Evolutionary conservation across 805 yeast genomes (phyloP), one percentile per base, ranked within the genome.

Genomic region (Dipodascopsis tothii): DNA sequence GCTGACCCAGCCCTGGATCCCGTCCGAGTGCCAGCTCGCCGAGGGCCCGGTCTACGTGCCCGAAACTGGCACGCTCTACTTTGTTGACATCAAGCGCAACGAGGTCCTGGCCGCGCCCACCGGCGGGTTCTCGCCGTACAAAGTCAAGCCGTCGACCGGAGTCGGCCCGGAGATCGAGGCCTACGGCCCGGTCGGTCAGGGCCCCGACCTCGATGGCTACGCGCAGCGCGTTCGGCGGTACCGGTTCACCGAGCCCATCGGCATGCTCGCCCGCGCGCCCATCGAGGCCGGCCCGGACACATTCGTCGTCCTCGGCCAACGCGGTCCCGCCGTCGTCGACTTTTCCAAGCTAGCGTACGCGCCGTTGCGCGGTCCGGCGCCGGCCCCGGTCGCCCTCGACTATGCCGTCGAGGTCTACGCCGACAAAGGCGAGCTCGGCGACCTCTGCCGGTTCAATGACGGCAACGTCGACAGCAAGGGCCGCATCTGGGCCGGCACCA

Each of bases 391-490:
- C 7, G 22, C 23, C 5, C 35, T 44, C 32, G 43, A 51, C 21
- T 44, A 44, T 33, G 36, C 33, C 25, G 36, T 19, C 17, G 35
- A 38, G 14, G 59, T 51, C 5, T 41, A 44, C 34, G 53, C 48
- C 11, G 43, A 33, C 6, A 49, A 64, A n/a, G 60, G 59, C 2
- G 54, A 62, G 17, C 51, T 62, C 46, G 59, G 58, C 25, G 61
- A 62, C 40, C 44, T 67, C 62, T 36, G 60, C 60, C 69, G 87
- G 56, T 81, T 92, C 34, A 87, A 87, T 57, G 96, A 87, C 59
- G 95, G 96, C 0, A 73, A 76, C 37, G 74, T 86, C 33, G 87
- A 84, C 47, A 81, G 84, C 3, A 66, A 75, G 56, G 95, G 95
- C 1, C 72, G 80, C 49, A 72, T 86, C 40, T 81, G 84, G 74